Percentiles rank a stretch among this genome's conserved stretches.
These are phyloP conservation scores for Zygnema cylindricum DNA, from an alignment of 139 green algal species.

Conservation along the genomic window DNA sequence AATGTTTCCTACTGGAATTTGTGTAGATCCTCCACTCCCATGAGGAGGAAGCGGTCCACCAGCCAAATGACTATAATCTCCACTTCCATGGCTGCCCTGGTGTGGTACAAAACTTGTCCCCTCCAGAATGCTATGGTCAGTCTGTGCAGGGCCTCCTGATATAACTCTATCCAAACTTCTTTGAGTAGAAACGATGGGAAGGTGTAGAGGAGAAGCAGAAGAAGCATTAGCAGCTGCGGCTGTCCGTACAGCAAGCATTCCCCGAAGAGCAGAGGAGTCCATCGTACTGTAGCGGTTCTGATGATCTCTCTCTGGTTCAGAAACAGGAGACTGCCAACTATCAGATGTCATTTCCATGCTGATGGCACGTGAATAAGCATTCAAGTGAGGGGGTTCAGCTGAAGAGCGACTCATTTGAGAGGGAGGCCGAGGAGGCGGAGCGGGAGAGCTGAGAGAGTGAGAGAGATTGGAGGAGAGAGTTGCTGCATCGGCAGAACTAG, in stretches of 20 bases:
- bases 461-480: background rate
- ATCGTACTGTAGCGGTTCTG: background rate
- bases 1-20: background rate
- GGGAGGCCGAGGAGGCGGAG: background rate
- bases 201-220: too few relatives aligned
- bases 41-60: background rate
- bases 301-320: background rate
- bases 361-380: background rate
- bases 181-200: too few relatives aligned
- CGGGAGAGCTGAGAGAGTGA: background rate
- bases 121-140: too few relatives aligned
- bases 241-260: background rate
- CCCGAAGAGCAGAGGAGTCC: background rate
- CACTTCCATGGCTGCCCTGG: too few relatives aligned
- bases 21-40: background rate
- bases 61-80: background rate
- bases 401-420: background rate
- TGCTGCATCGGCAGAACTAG: too few relatives aligned
- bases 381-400: background rate
- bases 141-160: too few relatives aligned
- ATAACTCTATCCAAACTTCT: too few relatives aligned
- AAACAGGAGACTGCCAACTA: background rate
- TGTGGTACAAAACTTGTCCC: too few relatives aligned
- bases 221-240: background rate
- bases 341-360: background rate